Percentiles rank a stretch among this genome's conserved stretches.
Evolutionary conservation across 345 rosid species (phyloP).

Genomic region (Eucalyptus lansdowneana): DNA sequence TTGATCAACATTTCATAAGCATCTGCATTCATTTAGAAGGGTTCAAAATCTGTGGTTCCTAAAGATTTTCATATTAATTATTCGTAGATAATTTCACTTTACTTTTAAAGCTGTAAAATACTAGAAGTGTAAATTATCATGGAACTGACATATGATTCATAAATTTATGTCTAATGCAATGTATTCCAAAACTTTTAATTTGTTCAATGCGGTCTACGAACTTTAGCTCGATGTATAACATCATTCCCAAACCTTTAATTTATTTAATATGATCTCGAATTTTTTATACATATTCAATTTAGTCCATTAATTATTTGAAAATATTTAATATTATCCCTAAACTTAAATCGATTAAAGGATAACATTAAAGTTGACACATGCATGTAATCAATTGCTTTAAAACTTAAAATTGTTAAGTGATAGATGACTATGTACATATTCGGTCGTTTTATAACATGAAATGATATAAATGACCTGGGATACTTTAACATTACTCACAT

Average conservation of each 20-base stretch:
- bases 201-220: accelerated
- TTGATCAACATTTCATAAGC: not conserved
- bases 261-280: too few relatives aligned
- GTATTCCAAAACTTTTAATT: too few relatives aligned
- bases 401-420: not conserved
- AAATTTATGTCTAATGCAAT: accelerated
- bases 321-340: too few relatives aligned
- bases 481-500: not conserved
- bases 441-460: not conserved
- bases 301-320: not conserved
- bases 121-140: not conserved
- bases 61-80: not conserved
- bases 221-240: too few relatives aligned
- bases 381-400: not conserved
- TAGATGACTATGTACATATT: not conserved
- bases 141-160: too few relatives aligned
- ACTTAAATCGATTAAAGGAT: not conserved
- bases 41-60: not conserved
- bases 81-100: not conserved
- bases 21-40: not conserved
- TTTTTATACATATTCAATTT: too few relatives aligned
- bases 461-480: not conserved
- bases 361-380: not conserved
- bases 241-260: not conserved
- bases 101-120: not conserved